Evolutionary conservation across 2,329 filamentous ascomycete species (phyloP), one percentile per base, ranked within the genome.

Genomic region (Pseudogymnoascus sp.): DNA sequence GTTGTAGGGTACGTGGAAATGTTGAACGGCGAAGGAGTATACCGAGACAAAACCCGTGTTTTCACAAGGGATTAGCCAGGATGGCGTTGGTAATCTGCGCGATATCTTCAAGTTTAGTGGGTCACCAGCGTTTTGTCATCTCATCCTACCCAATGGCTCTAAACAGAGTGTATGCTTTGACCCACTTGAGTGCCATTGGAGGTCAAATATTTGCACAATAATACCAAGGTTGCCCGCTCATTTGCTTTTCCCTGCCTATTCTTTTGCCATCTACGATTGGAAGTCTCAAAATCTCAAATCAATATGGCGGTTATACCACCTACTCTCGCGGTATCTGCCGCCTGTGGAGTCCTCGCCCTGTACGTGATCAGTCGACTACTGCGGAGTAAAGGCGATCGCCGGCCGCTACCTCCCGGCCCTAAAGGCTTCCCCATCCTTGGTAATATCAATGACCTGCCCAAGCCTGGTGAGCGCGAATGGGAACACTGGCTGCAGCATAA

Each of bases 401-500:
- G 21, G 15, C 42, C 40, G 35, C 50, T 64, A 21, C 63, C 63
- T 50, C 66, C 66, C 4, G 66, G 66, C 1, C 66, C 66, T 4
- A 63, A 53, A 61, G 65, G 66, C 17, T 36, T 63, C 31, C 66
- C 66, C 15, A 3, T 68, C 6, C 17, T 68, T 17, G 66, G 66
- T n/a, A 68, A 62, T 61, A 64, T 64, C 40, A 35, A 26, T 31
- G 72, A 75, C 35, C 69, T 76, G 3, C 47, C 47, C 10, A 53
- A 63, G n/a, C 61, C 64, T 0, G 75, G 73, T 1, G 66, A 64
- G 5, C 71, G 69, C 4, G 76, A 78, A 64, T 77, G 72, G 64
- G 66, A 74, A 53, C 77, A 79, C 62, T 80, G 77, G 77, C 60
- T 76, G 31, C 74, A 76, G 64, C 73, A 76, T 64, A 78, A 76